These are phyloP conservation scores for Xylaria bambusicola DNA, from an alignment of 495 filamentous ascomycete species.

Conservation along the genomic window DNA sequence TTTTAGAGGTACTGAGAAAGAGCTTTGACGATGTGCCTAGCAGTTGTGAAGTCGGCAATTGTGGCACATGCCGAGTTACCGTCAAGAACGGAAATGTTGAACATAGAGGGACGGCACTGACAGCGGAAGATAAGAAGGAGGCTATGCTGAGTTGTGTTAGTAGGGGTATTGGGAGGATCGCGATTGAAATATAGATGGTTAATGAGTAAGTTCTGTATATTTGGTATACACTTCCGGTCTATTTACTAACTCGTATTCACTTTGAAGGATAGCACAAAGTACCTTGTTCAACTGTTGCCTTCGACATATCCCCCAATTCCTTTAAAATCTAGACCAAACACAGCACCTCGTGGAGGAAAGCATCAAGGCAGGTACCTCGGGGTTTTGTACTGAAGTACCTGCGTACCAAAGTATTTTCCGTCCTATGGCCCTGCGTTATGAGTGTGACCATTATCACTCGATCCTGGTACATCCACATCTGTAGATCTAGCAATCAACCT, in stretches of 20 bases:
- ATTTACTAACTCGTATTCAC: background rate
- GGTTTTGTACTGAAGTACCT: too few species aligned
- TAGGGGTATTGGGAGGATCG: conserved; percentile 47
- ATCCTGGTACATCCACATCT: background rate
- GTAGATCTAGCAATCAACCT: conserved; percentile 3
- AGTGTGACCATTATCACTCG: background rate
- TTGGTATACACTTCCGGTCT: background rate
- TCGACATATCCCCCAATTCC: too few species aligned
- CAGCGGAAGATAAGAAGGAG: conserved; percentile 44
- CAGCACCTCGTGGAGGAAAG: background rate
- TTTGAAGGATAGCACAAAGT: background rate
- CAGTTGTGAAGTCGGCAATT: conserved; percentile 61
- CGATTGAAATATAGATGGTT: conserved; percentile 42
- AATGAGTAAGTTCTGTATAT: background rate
- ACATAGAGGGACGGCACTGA: conserved; percentile 53
- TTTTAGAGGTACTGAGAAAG: conserved; percentile 44
- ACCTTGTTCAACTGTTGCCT: too few species aligned
- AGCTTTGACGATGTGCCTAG: conserved; percentile 47
- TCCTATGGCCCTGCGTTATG: too few species aligned
- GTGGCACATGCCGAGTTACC: conserved; percentile 56
- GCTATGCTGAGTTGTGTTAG: conserved; percentile 53
- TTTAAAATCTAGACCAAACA: too few species aligned
- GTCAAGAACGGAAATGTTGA: conserved; percentile 53
- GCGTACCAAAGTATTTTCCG: too few species aligned
- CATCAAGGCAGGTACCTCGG: too few species aligned